Evolutionary conservation across 2,329 filamentous ascomycete species (phyloP).

Genomic region (Penicillium sp.): DNA sequence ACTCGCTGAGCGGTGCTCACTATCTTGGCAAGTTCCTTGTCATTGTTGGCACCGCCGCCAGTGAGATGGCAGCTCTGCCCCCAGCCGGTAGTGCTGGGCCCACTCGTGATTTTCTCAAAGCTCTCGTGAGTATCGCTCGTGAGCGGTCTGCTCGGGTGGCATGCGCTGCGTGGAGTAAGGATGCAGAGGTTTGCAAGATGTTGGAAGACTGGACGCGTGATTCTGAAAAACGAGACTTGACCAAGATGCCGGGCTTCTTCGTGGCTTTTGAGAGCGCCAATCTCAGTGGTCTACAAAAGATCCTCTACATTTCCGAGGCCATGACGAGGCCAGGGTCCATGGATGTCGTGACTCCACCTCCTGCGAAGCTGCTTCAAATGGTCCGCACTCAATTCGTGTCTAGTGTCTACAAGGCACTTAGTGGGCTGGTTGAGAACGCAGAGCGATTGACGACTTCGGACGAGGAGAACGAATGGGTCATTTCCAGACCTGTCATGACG

Average conservation of each 20-base stretch:
- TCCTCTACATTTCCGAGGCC: slow-evolving; percentile 85
- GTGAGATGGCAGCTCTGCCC: slow-evolving; percentile 73
- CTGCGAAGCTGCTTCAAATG: slow-evolving; percentile 82
- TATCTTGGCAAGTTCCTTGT: slow-evolving; percentile 79
- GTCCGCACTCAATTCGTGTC: slow-evolving; percentile 89
- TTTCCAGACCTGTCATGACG: slow-evolving; percentile 39
- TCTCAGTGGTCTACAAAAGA: slow-evolving; percentile 85
- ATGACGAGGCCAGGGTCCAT: slow-evolving; percentile 67
- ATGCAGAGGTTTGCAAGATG: slow-evolving; percentile 86
- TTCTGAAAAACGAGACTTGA: slow-evolving; percentile 76
- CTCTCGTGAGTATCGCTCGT: slow-evolving; percentile 69
- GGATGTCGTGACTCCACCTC: slow-evolving; percentile 78
- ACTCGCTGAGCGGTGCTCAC: slow-evolving; percentile 85
- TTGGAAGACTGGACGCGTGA: slow-evolving; percentile 91
- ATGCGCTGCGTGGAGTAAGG: slow-evolving; percentile 86
- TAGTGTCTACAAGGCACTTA: slow-evolving; percentile 87
- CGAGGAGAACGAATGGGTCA: slow-evolving; percentile 50
- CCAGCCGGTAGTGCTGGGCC: slow-evolving; percentile 56
- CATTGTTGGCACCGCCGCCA: slow-evolving; percentile 78
- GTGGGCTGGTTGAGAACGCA: slow-evolving; percentile 95
- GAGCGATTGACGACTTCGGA: slow-evolving; percentile 67
- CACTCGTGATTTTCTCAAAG: slow-evolving; percentile 67
- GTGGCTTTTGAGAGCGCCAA: slow-evolving; percentile 78
- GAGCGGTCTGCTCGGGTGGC: slow-evolving; percentile 82
- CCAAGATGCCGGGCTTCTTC: slow-evolving; percentile 84